Conservation (phyloP, 805 yeast genomes). For the Candida incommunis region DNA sequence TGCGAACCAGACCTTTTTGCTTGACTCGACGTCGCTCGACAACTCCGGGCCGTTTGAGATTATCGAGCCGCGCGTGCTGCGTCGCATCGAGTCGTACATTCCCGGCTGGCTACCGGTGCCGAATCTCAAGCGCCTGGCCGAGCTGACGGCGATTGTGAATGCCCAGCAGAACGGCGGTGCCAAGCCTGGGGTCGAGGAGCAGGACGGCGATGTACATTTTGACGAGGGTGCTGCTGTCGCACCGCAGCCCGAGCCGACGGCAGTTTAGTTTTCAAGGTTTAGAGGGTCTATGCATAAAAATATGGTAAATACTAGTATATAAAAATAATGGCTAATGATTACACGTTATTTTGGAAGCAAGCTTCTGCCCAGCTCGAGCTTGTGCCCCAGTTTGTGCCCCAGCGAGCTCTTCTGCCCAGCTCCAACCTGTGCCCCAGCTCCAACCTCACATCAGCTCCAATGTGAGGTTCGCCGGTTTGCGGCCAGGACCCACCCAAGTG, state of each 20-base stretch:
- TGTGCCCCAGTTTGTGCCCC: no score
- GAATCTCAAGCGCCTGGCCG: slow-evolving; percentile 74
- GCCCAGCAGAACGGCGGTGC: not conserved
- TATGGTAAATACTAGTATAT: not conserved
- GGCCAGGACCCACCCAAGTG: no score
- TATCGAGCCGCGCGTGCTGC: slow-evolving; percentile 47
- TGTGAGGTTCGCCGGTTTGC: no score
- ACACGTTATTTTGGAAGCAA: not conserved
- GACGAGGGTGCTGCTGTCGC: slow-evolving; percentile 3
- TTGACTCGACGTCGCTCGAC: slow-evolving; percentile 26
- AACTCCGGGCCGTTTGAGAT: slow-evolving; percentile 29
- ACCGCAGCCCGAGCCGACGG: slow-evolving; percentile 1
- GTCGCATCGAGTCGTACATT: slow-evolving; percentile 54
- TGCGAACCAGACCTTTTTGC: slow-evolving; percentile 30
- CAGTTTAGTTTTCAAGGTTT: not conserved
- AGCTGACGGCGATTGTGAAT: slow-evolving; percentile 32
- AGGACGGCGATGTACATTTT: not conserved
- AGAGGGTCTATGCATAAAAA: not conserved
- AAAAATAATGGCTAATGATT: slow-evolving; percentile 1
- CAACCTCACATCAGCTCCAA: no score
- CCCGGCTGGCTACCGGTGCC: slow-evolving; percentile 93
- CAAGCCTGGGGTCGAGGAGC: not conserved
- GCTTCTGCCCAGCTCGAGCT: no score
- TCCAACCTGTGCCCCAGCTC: no score
- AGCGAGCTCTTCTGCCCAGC: no score